phyloP scores from a whole-genome alignment of 2,329 filamentous ascomycete genomes.

The Xylogone sp. region DNA sequence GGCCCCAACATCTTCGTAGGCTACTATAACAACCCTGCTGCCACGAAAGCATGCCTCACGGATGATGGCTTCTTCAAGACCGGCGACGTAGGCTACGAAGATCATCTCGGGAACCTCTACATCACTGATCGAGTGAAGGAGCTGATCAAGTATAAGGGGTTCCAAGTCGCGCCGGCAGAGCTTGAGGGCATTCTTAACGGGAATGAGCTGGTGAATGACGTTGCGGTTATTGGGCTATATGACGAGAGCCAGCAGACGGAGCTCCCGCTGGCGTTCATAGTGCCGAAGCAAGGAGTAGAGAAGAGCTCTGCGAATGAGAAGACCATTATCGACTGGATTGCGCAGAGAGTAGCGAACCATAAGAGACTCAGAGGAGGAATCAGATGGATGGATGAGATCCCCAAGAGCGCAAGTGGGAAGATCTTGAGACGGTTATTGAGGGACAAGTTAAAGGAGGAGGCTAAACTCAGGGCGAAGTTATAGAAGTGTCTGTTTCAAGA shows the following conservation, averaged over 20 bases:
- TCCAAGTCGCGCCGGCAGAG: constrained; percentile 65
- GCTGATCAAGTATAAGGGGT: constrained; percentile 59
- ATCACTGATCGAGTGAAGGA: constrained; percentile 82
- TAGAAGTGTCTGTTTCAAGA: too few species aligned
- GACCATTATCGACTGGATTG: constrained; percentile 54
- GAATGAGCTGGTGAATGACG: constrained; percentile 47
- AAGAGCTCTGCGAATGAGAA: constrained; percentile 22
- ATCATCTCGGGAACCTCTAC: constrained; percentile 74
- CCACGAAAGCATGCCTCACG: constrained; percentile 66
- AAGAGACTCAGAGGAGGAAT: constrained; percentile 71
- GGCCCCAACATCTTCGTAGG: constrained; percentile 57
- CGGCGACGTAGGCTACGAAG: constrained; percentile 77
- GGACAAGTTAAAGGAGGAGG: constrained; percentile 31
- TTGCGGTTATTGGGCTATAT: constrained; percentile 60
- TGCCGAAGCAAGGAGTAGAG: constrained; percentile 33
- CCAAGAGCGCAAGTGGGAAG: constrained; percentile 61
- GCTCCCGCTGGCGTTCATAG: constrained; percentile 64
- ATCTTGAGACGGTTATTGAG: constrained; percentile 43
- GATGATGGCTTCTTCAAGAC: constrained; percentile 75
- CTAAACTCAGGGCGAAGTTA: constrained; percentile 11
- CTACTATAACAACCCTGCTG: constrained; percentile 56
- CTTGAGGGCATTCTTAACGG: constrained; percentile 47
- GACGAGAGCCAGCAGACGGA: constrained; percentile 61
- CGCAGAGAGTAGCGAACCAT: constrained; percentile 55
- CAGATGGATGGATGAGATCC: constrained; percentile 59